Percentiles rank a stretch among this genome's conserved stretches.
These are phyloP conservation scores for Ustilago sp. DNA, from an alignment of 1,284 basidiomycete genomes.

Conservation along the genomic window DNA sequence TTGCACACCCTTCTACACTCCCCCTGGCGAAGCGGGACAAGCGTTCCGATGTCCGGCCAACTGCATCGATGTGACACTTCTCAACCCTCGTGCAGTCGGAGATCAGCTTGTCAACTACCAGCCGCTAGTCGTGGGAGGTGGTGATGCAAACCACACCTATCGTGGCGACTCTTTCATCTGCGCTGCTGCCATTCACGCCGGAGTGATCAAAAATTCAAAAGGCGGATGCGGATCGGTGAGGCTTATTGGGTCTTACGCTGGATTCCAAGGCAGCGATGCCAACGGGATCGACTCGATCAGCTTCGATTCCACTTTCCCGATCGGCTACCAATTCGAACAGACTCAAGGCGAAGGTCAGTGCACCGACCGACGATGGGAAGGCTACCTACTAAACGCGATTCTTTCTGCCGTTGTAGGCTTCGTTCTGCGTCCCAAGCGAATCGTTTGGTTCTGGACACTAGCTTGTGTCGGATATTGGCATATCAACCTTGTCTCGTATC, in stretches of 20 bases:
- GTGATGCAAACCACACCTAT: constrained; percentile 72
- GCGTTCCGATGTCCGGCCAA: constrained; percentile 83
- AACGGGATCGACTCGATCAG: constrained; percentile 79
- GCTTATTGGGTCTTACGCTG: constrained; percentile 78
- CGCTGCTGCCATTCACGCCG: constrained; percentile 81
- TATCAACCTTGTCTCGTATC: constrained; percentile 82
- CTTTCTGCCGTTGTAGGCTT: constrained; percentile 79
- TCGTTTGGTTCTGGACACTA: constrained; percentile 77
- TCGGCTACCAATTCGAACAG: constrained; percentile 73
- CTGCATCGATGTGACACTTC: constrained; percentile 77
- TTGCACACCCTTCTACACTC: constrained; percentile 77
- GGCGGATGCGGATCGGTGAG: constrained; percentile 83
- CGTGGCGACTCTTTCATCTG: constrained; percentile 87
- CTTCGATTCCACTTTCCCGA: constrained; percentile 81
- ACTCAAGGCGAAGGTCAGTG: constrained; percentile 74
- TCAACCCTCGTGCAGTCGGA: constrained; percentile 82
- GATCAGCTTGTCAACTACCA: constrained; percentile 76
- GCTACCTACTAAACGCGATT: constrained; percentile 59
- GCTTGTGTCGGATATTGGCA: constrained; percentile 91
- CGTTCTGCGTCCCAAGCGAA: constrained; percentile 78
- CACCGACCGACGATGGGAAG: constrained; percentile 75
- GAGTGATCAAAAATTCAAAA: constrained; percentile 75
- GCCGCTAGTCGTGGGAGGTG: constrained; percentile 85
- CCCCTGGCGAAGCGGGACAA: constrained; percentile 73
- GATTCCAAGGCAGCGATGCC: constrained; percentile 75